These are phyloP conservation scores for Boeremia exigua DNA, from an alignment of 2,329 filamentous ascomycete genomes.

Conservation along the genomic window DNA sequence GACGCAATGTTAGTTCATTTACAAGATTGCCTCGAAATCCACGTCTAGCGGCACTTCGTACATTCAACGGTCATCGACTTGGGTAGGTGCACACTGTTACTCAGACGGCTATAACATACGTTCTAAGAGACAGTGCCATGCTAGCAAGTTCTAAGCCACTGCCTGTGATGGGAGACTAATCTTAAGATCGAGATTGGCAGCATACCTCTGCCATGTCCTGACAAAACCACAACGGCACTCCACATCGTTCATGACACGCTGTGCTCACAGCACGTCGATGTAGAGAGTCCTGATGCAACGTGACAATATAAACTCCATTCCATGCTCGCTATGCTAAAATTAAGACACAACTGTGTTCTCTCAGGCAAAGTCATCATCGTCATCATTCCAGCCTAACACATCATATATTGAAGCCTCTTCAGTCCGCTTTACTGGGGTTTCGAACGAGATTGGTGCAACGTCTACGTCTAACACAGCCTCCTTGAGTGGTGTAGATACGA, in stretches of 20 bases:
- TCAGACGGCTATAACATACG: background rate
- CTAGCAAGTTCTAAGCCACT: background rate
- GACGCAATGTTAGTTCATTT: constrained; percentile 3
- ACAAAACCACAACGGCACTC: background rate
- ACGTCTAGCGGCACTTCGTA: constrained; percentile 9
- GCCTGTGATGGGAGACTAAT: background rate
- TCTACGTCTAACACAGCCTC: background rate
- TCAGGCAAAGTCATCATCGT: constrained; percentile 30
- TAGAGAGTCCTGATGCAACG: constrained; percentile 12
- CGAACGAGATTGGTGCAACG: constrained; percentile 11
- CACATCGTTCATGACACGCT: background rate
- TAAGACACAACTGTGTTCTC: constrained; percentile 14
- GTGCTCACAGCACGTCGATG: background rate
- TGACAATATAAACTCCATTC: constrained; percentile 20
- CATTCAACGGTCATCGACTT: background rate
- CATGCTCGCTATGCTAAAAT: constrained; percentile 43
- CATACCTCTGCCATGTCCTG: background rate
- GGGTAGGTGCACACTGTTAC: background rate
- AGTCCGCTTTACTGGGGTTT: constrained; percentile 17
- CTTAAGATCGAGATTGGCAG: background rate
- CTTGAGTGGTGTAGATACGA: constrained; percentile 32
- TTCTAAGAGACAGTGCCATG: background rate
- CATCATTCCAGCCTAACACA: constrained; percentile 56
- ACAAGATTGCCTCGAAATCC: background rate
- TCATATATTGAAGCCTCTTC: constrained; percentile 49